Conservation (phyloP, 805 yeast genomes). For the Hanseniaspora occidentalis region DNA sequence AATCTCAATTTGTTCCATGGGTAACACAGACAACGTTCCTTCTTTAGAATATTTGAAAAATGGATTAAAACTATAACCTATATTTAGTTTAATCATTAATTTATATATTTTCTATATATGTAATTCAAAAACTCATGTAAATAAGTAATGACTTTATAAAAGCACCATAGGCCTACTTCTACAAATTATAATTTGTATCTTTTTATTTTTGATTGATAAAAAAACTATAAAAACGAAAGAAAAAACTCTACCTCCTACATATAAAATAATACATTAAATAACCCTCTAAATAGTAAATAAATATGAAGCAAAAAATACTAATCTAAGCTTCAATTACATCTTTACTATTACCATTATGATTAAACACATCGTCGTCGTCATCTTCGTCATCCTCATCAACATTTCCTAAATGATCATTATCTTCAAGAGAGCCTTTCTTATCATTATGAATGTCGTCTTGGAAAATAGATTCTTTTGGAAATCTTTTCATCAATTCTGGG, state of each 20-base stretch:
- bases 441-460: too few relatives aligned
- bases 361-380: constrained; percentile 42
- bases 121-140: too few relatives aligned
- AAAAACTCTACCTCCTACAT: too few relatives aligned
- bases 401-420: constrained; percentile 30
- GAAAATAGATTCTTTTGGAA: constrained; percentile 55
- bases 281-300: too few relatives aligned
- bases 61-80: not conserved
- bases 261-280: too few relatives aligned
- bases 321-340: constrained; percentile 34
- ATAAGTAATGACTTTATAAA: too few relatives aligned
- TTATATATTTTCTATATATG: too few relatives aligned
- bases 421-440: constrained; percentile 12
- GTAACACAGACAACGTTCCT: constrained; percentile 65
- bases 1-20: constrained; percentile 83
- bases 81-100: too few relatives aligned
- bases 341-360: constrained; percentile 63
- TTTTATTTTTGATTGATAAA: too few relatives aligned
- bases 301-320: not conserved
- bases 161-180: too few relatives aligned
- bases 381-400: constrained; percentile 20
- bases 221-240: too few relatives aligned
- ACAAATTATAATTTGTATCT: too few relatives aligned
- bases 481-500: constrained; percentile 57
- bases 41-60: constrained; percentile 47